Base-by-base conservation (phyloP, 2,329 filamentous ascomycete genomes). In the Diaporthe citriasiana region DNA sequence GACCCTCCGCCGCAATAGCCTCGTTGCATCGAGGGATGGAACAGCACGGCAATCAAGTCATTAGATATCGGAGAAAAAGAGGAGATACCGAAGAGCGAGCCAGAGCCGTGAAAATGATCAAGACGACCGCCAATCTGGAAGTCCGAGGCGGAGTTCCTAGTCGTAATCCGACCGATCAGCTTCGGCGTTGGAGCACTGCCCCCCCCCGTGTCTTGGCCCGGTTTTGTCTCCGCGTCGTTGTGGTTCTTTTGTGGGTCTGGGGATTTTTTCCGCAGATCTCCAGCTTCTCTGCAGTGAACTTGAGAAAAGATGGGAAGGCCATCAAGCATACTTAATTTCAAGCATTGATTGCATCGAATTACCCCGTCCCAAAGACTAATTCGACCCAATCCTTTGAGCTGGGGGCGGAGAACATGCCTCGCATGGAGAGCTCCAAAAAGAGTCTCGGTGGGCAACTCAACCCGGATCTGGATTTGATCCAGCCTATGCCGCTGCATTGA, bases 161-260 rank as follows among this genome's bases (percentile, higher is more conserved):
- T 19, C 27, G 22, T 66, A 19, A 66, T 42, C 60, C 60, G 60
- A 66, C 27, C 27, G 45, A 50, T 30, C 40, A 50, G 59, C 59
- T 63, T 63, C 59, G 59, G 59, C 25, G 60, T n/a, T 51, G 42
- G 42, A 25, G 45, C 60, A 50, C 42, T 66, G 60, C 60, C 30
- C 27, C 45, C 27, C 45, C 51, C 60, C 60, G 60, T 33, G 6
- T 50, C 42, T 66, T 50, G 60, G 42, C 60, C 60, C 42, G 60
- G 27, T 66, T 66, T 66, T 66, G 60, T 66, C 60, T 66, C 42
- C 60, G 60, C 60, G 60, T 19, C 51, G 27, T 35, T 35, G 60
- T 47, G 60, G 60, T 47, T 33, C 42, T 51, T 66, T 7, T 66
- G 60, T 10, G 45, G 60, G 30, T 35, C 27, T 51, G 22, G 25